A percentile compares a stretch with the other conserved stretches of the same genome.
phyloP scores from a whole-genome alignment of 345 rosid species.

The Psidium guajava region DNA sequence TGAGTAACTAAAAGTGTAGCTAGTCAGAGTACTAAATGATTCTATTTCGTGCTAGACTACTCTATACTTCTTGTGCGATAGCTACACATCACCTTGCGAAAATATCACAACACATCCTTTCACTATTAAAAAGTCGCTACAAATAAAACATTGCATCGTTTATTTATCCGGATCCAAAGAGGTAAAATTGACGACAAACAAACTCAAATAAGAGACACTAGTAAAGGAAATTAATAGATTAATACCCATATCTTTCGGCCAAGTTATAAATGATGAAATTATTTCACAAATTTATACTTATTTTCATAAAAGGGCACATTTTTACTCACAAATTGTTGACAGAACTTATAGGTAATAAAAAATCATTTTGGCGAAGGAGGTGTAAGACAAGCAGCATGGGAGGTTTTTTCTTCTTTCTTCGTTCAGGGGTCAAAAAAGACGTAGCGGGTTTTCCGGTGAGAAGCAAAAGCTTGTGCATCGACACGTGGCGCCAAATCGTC shows the following conservation, averaged over 20 bases:
- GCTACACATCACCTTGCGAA: background rate
- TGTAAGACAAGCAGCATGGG: background rate
- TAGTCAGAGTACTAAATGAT: background rate
- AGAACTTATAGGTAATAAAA: too few species aligned
- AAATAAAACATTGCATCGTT: background rate
- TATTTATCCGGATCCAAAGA: background rate
- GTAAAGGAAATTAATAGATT: background rate
- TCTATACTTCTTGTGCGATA: background rate
- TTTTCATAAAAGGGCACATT: background rate
- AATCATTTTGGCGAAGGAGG: background rate
- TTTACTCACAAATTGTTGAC: background rate
- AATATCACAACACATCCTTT: background rate
- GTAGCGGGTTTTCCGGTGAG: conserved; percentile 5
- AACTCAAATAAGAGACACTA: background rate
- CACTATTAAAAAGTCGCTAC: background rate
- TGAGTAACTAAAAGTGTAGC: background rate
- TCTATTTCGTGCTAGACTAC: background rate
- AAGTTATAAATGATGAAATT: background rate
- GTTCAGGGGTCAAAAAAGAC: background rate
- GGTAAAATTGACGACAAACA: background rate
- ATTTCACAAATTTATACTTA: background rate
- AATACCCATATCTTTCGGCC: background rate
- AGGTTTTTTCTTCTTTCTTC: background rate
- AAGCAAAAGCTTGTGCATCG: background rate
- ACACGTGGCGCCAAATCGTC: background rate